Conservation (phyloP, 2,329 filamentous ascomycete species). For the Monascus ruber region DNA sequence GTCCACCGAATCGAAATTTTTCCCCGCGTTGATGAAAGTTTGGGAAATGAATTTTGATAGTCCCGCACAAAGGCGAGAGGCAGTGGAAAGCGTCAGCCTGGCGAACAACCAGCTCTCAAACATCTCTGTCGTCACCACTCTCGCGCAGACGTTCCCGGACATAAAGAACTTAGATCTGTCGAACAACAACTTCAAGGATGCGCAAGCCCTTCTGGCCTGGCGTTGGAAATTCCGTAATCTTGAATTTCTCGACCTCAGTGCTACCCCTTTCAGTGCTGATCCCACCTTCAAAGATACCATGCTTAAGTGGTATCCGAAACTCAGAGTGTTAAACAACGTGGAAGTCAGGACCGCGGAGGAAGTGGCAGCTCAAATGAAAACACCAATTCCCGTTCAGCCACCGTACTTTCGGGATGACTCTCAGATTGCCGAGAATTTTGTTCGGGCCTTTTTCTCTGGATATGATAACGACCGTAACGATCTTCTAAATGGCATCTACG, state of each 20-base stretch:
- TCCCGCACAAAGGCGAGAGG: conserved; percentile 59
- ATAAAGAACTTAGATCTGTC: conserved; percentile 83
- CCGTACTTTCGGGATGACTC: conserved; percentile 64
- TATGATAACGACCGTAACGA: conserved; percentile 61
- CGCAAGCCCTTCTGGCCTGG: conserved; percentile 63
- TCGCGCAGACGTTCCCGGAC: conserved; percentile 71
- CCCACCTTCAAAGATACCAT: conserved; percentile 57
- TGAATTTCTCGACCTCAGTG: conserved; percentile 67
- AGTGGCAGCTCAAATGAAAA: conserved; percentile 47
- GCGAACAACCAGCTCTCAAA: conserved; percentile 68
- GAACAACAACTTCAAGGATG: conserved; percentile 61
- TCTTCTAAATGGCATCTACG: conserved; percentile 60
- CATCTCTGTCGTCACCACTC: conserved; percentile 58
- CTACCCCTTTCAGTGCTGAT: conserved; percentile 59
- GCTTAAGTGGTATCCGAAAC: conserved; percentile 69
- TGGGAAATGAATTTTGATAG: conserved; percentile 68
- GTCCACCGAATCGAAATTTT: conserved; percentile 71
- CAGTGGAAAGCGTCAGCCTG: conserved; percentile 71
- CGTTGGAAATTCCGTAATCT: conserved; percentile 65
- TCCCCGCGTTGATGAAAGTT: conserved; percentile 81
- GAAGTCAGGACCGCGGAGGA: conserved; percentile 64
- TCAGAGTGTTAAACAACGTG: conserved; percentile 64
- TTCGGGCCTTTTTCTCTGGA: conserved; percentile 59
- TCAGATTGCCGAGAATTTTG: conserved; percentile 62
- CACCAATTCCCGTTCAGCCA: conserved; percentile 50